Percentiles rank a stretch among this genome's conserved stretches.
phyloP scores from a whole-genome alignment of 1,284 basidiomycete species.

The Fomitopsis betulina region DNA sequence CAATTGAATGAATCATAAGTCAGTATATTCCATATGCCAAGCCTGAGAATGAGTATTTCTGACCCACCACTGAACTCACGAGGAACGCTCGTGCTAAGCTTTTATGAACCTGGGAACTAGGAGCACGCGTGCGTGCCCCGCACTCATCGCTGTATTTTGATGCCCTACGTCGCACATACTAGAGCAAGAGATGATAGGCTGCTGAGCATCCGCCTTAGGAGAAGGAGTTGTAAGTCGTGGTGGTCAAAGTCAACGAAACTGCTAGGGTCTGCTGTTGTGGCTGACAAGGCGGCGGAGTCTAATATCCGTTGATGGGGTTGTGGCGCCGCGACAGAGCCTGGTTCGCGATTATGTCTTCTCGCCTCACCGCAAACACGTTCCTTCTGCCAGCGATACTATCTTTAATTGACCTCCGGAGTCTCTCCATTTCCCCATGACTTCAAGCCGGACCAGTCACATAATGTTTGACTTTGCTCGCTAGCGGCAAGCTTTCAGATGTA shows the following conservation, averaged over 20 bases:
- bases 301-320: not conserved
- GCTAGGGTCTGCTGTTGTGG: no score
- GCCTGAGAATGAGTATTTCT: not conserved
- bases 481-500: conserved; percentile 1
- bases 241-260: no score
- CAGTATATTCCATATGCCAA: not conserved
- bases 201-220: no score
- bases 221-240: no score
- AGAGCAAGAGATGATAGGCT: no score
- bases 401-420: conserved; percentile 12
- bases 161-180: no score
- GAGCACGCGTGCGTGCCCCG: no score
- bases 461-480: not conserved
- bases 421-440: conserved; percentile 9
- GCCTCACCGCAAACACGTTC: conserved; percentile 25
- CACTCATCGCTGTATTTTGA: no score
- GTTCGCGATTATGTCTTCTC: not conserved
- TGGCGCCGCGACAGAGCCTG: conserved; percentile 5
- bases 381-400: conserved; percentile 12
- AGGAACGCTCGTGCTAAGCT: not conserved
- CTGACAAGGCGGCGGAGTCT: not conserved
- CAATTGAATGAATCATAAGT: not conserved
- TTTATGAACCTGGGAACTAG: not conserved
- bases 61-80: not conserved
- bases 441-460: not conserved